phyloP scores from a whole-genome alignment of 208 protist genomes.

The Trypanosomatidae sp. region DNA sequence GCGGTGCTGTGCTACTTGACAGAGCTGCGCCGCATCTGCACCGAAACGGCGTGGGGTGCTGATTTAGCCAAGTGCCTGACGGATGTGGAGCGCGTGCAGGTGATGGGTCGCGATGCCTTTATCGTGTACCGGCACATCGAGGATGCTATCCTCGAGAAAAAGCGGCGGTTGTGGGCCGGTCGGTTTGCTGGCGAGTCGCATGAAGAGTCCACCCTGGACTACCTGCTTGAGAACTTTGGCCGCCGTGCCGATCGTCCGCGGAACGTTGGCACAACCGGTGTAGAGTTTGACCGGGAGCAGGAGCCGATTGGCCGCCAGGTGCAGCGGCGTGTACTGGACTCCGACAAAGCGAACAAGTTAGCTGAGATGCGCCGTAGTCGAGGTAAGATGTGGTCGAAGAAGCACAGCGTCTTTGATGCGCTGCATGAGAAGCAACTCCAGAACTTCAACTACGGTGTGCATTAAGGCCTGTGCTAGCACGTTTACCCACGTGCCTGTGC shows the following conservation, averaged over 20 bases:
- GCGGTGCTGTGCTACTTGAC: conserved; percentile 76
- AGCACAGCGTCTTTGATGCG: conserved; percentile 80
- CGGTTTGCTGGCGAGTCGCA: conserved; percentile 84
- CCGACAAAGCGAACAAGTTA: conserved; percentile 81
- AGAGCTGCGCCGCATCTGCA: conserved; percentile 70
- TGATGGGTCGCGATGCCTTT: conserved; percentile 79
- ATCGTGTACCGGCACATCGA: conserved; percentile 80
- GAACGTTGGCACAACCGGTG: conserved; percentile 75
- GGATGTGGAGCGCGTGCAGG: conserved; percentile 59
- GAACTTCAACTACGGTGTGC: conserved; percentile 81
- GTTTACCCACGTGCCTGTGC: background rate
- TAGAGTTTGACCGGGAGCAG: conserved; percentile 91
- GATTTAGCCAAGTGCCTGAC: conserved; percentile 67
- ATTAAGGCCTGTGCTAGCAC: conserved; percentile 19
- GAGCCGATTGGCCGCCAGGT: conserved; percentile 90
- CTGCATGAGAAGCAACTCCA: conserved; percentile 90
- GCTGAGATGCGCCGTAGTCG: conserved; percentile 70
- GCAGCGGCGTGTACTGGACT: conserved; percentile 84
- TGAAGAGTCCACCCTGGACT: conserved; percentile 88
- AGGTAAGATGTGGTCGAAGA: conserved; percentile 86
- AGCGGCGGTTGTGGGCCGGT: conserved; percentile 74
- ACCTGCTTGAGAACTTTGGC: conserved; percentile 91
- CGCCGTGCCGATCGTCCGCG: conserved; percentile 60
- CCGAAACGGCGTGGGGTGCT: conserved; percentile 71
- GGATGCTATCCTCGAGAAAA: conserved; percentile 80